Evolutionary conservation across 208 protist genomes (phyloP).

Genomic region (Trypanosoma grayi): DNA sequence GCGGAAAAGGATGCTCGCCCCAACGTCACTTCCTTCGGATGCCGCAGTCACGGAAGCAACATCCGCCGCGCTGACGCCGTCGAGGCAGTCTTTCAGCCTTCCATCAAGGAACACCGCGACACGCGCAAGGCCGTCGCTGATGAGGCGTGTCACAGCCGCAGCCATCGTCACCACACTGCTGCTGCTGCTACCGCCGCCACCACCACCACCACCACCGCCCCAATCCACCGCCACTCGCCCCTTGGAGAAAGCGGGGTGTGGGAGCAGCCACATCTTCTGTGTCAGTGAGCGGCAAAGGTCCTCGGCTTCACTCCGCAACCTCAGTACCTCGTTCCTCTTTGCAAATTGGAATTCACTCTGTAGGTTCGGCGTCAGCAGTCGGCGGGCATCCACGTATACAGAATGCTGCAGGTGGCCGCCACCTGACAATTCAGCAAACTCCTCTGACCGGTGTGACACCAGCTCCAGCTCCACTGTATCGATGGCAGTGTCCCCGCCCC

Average conservation of each 20-base stretch:
- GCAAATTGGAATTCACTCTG: conserved; percentile 9
- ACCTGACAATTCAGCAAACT: conserved; percentile 29
- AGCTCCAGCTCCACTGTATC: conserved; percentile 58
- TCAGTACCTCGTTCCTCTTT: neutral
- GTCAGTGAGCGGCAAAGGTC: conserved; percentile 35
- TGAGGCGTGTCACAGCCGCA: conserved; percentile 6
- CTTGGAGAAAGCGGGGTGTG: conserved; percentile 46
- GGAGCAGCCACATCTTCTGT: conserved; percentile 34
- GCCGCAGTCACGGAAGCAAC: conserved; percentile 26
- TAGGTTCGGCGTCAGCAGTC: conserved; percentile 47
- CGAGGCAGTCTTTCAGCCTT: conserved; percentile 10
- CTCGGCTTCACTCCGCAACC: conserved; percentile 24
- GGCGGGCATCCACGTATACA: conserved; percentile 47
- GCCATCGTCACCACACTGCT: too few species aligned
- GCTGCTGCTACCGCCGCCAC: too few species aligned
- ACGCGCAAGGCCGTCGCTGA: conserved; percentile 13
- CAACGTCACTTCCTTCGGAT: neutral
- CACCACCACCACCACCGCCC: conserved; percentile 6
- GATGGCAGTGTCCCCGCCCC: conserved; percentile 14
- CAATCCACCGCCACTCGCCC: conserved; percentile 55
- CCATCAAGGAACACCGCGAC: conserved; percentile 9
- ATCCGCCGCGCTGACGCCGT: conserved; percentile 24
- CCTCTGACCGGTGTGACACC: conserved; percentile 49
- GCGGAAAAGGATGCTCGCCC: conserved; percentile 25
- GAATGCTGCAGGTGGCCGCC: conserved; percentile 37